phyloP scores from a whole-genome alignment of 306 rosid species.

The Hylodesmum podocarpum region DNA sequence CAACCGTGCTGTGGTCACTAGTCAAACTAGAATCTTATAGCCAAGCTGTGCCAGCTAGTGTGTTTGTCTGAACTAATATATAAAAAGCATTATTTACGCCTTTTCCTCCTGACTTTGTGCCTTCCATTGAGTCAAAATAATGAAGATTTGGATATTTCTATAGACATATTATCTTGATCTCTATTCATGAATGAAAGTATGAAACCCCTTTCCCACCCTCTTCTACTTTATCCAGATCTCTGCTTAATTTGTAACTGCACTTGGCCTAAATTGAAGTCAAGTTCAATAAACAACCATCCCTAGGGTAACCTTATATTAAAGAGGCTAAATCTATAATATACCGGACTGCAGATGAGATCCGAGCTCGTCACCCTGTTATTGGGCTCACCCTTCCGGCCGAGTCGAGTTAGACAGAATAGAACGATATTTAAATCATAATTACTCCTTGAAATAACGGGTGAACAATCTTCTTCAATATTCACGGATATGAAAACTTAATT shows the following conservation, averaged over 20 bases:
- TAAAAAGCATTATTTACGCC: neutral
- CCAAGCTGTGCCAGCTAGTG: constrained; percentile 8
- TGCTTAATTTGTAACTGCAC: neutral
- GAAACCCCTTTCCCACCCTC: neutral
- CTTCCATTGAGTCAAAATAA: neutral
- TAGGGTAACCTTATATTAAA: neutral
- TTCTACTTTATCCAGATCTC: neutral
- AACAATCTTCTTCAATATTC: too few relatives aligned
- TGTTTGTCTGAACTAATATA: neutral
- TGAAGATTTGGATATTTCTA: neutral
- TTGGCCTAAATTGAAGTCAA: neutral
- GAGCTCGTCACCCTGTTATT: too few relatives aligned
- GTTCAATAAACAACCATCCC: neutral
- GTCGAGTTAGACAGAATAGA: too few relatives aligned
- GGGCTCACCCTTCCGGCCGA: too few relatives aligned
- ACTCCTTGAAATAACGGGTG: too few relatives aligned
- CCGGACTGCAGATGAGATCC: too few relatives aligned
- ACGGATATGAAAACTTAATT: too few relatives aligned
- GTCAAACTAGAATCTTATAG: neutral
- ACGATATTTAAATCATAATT: too few relatives aligned
- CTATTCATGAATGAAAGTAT: neutral
- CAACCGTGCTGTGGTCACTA: neutral
- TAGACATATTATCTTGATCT: neutral
- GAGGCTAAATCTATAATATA: neutral
- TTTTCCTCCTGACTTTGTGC: neutral